Base-by-base conservation (phyloP, 495 filamentous ascomycete species). In the Aspergillus wentii region DNA sequence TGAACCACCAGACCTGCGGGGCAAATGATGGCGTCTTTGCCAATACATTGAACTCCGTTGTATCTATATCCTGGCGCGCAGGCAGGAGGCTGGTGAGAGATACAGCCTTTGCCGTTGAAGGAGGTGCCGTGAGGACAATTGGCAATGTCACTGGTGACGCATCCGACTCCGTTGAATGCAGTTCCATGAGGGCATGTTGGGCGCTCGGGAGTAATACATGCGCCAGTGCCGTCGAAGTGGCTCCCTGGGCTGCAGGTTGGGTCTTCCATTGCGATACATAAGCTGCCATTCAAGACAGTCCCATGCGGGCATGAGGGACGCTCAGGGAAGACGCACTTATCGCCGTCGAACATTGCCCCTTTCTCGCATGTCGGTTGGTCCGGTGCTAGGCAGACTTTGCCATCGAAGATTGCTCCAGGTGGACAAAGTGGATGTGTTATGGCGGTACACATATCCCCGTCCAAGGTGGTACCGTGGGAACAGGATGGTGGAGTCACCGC, bases 301-400 rank as follows among this genome's bases (percentile, higher is more conserved):
- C 32, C 37, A 4, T 8, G 1, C 3, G 27, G n/a, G 18, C 43
- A 46, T 4, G 21, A 8, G 10, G 43, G 43, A 5, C 26, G n/a
- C n/a, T 4, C 11, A 7, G 33, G 30, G 13, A 30, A 40, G n/a
- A 46, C 38, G 20, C 43, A 46, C 11, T 25, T 20, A 3, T 17
- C 20, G 17, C 43, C 43, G 11, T 41, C 37, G 29, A 41, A 46
- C 16, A 15, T 9, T 3, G 43, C 16, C 14, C 27, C 38, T 1
- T 32, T 14, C 3, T 17, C 23, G 21, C 43, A 46, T 7, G 14
- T 18, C 0, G 43, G 43, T 3, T 14, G 15, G 17, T 17, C 21
- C 7, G 17, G 17, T 16, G 32, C 30, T 10, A 37, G 34, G 16
- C 43, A 46, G 10, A 30, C 30, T 2, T 32, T 30, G 5, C 38